Evolutionary conservation across 495 filamentous ascomycete species (phyloP), one percentile per base, ranked within the genome.

Genomic region (Aspergillus mulundensis): DNA sequence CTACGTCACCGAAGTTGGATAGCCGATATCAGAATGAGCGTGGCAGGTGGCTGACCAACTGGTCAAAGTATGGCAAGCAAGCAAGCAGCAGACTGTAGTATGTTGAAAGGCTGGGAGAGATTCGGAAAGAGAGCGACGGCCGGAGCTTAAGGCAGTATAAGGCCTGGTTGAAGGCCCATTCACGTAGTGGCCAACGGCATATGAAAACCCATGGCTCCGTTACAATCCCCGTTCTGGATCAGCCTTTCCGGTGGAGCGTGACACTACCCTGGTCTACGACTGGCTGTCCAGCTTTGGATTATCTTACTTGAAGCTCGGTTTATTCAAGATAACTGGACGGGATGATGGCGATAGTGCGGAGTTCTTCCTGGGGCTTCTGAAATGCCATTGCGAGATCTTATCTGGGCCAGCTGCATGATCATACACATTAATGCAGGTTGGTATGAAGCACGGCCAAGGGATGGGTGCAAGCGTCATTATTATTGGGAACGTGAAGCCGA

Each of bases 171-270:
- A 50, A 56, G 32, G 36, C n/a, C n/a, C 19, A n/a, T 18, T 20
- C 20, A 32, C 16, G 41, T 46, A 15, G 56, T 58, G 49, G 49
- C 51, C 50, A 48, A 36, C 41, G n/a, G 44, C 51, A n/a, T n/a
- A n/a, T 30, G 40, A 34, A 46, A 45, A 49, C 25, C 63, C 60
- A 61, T 54, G 63, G 63, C 57, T 61, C 58, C 53, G 56, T 64
- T 59, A 50, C 60, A 59, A 47, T 58, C 50, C 39, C 25, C 41
- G 30, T 49, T 47, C 45, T 53, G 59, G 50, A 49, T 60, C 59
- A 30, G 56, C 53, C 56, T 57, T 53, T 44, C 40, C 8, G 34
- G 49, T 41, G 50, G 55, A 61, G 63, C 54, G 57, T 62, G 63
- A 66, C 60, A 60, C 50, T 45, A 53, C 36, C 15, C 25, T 11